Conservation (phyloP, 768 basidiomycete species). For the Pleurotus giganteus region DNA sequence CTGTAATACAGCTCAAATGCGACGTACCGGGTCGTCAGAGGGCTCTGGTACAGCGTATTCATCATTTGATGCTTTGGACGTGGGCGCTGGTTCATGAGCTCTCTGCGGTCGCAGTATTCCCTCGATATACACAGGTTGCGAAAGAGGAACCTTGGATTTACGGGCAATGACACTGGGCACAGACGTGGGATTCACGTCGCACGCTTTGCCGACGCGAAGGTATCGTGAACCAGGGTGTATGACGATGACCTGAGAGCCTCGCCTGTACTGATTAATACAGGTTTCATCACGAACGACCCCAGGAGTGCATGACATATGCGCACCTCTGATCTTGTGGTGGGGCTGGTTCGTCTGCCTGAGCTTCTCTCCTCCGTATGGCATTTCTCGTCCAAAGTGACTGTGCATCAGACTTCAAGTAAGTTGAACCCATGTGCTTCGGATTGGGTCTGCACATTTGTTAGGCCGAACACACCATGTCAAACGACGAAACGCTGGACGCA, state of each 20-base stretch:
- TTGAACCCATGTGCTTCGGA: constrained; percentile 76
- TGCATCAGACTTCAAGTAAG: constrained; percentile 74
- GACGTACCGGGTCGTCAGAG: constrained; percentile 63
- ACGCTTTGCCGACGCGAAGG: constrained; percentile 73
- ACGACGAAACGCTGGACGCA: constrained; percentile 27
- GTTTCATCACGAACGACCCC: constrained; percentile 20
- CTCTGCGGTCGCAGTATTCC: constrained; percentile 56
- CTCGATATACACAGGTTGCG: constrained; percentile 41
- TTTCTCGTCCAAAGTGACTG: constrained; percentile 77
- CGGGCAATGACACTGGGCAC: constrained; percentile 76
- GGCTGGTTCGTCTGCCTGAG: constrained; percentile 33
- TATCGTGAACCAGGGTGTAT: constrained; percentile 78
- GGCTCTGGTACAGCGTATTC: constrained; percentile 45
- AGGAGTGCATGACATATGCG: constrained; percentile 14
- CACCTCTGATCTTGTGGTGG: constrained; percentile 48
- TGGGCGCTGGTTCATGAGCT: constrained; percentile 17
- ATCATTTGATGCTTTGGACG: constrained; percentile 32
- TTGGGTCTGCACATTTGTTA: constrained; percentile 54
- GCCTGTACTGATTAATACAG: constrained; percentile 39
- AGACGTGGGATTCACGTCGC: constrained; percentile 68
- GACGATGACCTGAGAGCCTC: constrained; percentile 76
- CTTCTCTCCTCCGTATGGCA: constrained; percentile 50
- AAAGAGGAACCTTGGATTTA: constrained; percentile 46
- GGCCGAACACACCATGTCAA: not conserved
- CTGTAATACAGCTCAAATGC: too few species aligned